A percentile compares a stretch with the other conserved stretches of the same genome.
These are phyloP conservation scores for Hanseniaspora clermontiae DNA, from an alignment of 805 yeast genomes.

Conservation along the genomic window DNA sequence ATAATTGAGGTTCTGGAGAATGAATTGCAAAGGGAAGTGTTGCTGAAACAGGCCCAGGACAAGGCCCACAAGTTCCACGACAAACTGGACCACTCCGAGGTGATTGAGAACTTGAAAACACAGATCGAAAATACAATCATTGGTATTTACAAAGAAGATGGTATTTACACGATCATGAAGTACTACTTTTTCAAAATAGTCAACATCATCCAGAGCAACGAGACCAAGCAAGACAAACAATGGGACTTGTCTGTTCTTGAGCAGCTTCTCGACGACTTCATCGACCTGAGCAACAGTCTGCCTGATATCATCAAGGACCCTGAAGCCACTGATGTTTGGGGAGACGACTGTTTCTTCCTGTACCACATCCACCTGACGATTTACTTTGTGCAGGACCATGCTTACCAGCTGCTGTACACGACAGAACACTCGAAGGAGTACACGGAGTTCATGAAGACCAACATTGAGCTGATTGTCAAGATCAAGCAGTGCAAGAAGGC, in stretches of 20 bases:
- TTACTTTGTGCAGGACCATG: conserved; percentile 4
- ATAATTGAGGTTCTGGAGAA: conserved; percentile 10
- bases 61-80: conserved; percentile 4
- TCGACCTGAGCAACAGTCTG: neutral
- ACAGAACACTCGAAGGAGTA: conserved; percentile 7
- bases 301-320: conserved; percentile 6
- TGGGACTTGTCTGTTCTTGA: neutral
- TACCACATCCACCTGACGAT: conserved; percentile 5
- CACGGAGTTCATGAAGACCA: neutral
- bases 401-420: neutral
- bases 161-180: neutral
- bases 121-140: conserved; percentile 4
- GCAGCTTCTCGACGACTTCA: neutral
- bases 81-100: neutral
- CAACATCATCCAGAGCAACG: conserved; percentile 2
- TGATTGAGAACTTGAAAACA: neutral
- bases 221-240: neutral
- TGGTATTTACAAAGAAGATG: conserved; percentile 10
- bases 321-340: neutral
- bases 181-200: conserved; percentile 8
- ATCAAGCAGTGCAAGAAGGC: neutral
- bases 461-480: conserved; percentile 4
- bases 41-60: neutral
- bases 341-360: conserved; percentile 9
- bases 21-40: neutral